These are phyloP conservation scores for Lanmaoa pseudosensibilis DNA, from an alignment of 768 basidiomycete genomes.

Conservation along the genomic window DNA sequence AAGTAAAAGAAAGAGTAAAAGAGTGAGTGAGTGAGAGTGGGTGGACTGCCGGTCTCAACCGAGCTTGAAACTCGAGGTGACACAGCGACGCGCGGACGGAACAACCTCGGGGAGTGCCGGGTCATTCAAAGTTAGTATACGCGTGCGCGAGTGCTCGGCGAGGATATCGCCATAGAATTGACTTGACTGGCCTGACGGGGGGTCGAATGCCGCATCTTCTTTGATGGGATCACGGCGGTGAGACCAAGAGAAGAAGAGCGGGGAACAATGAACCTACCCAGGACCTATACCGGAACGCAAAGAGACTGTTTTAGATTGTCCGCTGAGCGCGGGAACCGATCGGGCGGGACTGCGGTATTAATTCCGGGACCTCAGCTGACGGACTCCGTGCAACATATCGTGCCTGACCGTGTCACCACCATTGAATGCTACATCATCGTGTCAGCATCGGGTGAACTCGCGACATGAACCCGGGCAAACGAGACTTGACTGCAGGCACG, in stretches of 20 bases:
- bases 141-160: not conserved
- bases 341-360: not conserved
- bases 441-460: not conserved
- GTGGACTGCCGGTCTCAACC: not conserved
- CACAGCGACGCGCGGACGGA: not conserved
- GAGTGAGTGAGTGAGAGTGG: not conserved
- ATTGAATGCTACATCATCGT: not conserved
- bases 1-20: not conserved
- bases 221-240: not conserved
- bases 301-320: not conserved
- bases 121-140: not conserved
- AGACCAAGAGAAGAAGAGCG: not conserved
- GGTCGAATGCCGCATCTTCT: not conserved
- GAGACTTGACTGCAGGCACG: not conserved
- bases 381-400: not conserved
- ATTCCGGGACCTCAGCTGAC: not conserved
- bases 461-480: not conserved
- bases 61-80: not conserved
- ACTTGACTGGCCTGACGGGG: not conserved
- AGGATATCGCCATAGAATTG: not conserved
- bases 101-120: not conserved
- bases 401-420: not conserved
- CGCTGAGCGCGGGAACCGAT: not conserved
- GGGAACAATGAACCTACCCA: not conserved
- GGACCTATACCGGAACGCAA: not conserved